These are phyloP conservation scores for Citrus hindsii DNA, from an alignment of 345 rosid species.

Conservation along the genomic window DNA sequence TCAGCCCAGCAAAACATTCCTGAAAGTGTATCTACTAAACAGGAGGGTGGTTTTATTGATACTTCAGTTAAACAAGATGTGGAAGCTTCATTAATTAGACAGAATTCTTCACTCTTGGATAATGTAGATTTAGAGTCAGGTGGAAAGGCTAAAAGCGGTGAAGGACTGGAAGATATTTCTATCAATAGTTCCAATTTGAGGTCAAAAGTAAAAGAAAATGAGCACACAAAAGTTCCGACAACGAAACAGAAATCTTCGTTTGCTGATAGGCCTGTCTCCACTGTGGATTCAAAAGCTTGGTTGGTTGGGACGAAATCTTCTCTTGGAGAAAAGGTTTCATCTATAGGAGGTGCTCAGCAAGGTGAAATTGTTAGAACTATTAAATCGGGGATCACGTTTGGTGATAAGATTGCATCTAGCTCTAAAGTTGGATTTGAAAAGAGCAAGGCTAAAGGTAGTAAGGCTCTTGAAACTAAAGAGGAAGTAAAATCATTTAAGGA, in stretches of 20 bases:
- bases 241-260: not conserved
- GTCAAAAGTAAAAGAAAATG: conserved; percentile 13
- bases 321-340: conserved; percentile 20
- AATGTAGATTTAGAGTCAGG: not conserved
- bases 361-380: conserved; percentile 1
- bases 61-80: conserved; percentile 15
- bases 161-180: conserved; percentile 10
- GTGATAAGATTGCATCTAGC: conserved; percentile 9
- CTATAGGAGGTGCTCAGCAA: not conserved
- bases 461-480: conserved; percentile 25
- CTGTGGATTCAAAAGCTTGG: conserved; percentile 6
- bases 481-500: conserved; percentile 27
- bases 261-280: not conserved
- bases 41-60: conserved; percentile 21
- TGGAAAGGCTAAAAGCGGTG: conserved; percentile 5
- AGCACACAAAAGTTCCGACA: not conserved
- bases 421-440: conserved; percentile 17
- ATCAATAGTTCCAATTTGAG: not conserved
- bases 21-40: conserved; percentile 16
- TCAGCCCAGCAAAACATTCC: conserved; percentile 10
- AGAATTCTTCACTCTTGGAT: conserved; percentile 2
- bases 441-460: conserved; percentile 20
- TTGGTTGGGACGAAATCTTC: conserved; percentile 16
- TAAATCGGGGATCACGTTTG: not conserved
- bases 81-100: conserved; percentile 3